Conservation (phyloP, 2,329 filamentous ascomycete species). For the Diaporthe aspalathi region DNA sequence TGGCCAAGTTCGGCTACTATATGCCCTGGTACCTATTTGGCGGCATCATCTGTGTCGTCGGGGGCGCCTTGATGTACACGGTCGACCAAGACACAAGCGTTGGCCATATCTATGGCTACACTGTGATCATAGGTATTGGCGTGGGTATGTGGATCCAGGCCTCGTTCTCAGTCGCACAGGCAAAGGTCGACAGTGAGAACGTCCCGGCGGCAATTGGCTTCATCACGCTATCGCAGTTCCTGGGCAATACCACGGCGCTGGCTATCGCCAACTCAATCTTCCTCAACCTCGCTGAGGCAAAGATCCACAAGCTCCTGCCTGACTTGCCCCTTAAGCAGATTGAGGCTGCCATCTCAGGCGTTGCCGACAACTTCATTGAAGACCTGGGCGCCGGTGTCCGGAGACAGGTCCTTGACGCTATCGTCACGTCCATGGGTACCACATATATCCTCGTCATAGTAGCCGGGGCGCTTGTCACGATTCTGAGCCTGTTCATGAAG, state of each 20-base stretch:
- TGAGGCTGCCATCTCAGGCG: too few species aligned
- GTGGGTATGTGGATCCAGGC: not conserved
- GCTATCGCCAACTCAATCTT: not conserved
- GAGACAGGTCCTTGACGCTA: too few species aligned
- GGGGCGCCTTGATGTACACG: not conserved
- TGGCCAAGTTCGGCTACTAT: not conserved
- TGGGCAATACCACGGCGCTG: slow-evolving; percentile 1
- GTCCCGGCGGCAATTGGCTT: not conserved
- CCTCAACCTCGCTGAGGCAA: not conserved
- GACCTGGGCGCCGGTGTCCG: too few species aligned
- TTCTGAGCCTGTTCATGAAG: too few species aligned
- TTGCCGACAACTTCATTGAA: too few species aligned
- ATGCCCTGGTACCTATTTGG: not conserved
- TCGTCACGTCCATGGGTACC: too few species aligned
- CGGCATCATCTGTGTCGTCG: not conserved
- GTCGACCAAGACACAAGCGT: not conserved
- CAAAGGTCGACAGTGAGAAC: not conserved
- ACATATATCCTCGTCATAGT: too few species aligned
- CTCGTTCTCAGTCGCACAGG: not conserved
- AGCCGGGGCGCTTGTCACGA: too few species aligned
- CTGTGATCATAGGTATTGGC: not conserved
- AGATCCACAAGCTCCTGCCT: not conserved
- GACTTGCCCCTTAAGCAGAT: too few species aligned
- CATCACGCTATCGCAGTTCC: not conserved
- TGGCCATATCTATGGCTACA: not conserved